These are phyloP conservation scores for Acanthamoeba royreba DNA, from an alignment of 208 protist genomes.

Conservation along the genomic window DNA sequence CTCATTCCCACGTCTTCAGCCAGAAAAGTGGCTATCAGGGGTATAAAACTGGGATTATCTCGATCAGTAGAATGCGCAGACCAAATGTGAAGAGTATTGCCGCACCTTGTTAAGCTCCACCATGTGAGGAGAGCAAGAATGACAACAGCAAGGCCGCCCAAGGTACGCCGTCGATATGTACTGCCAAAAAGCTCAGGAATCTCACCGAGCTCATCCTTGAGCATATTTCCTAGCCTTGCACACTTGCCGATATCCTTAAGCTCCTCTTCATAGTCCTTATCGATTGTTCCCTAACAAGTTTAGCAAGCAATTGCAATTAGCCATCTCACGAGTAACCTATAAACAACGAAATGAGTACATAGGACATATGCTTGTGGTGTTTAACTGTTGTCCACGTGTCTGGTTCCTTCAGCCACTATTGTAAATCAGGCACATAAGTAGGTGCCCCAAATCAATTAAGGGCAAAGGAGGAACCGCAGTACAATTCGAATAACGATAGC, in stretches of 20 bases:
- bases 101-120: slow-evolving; percentile 15
- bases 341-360: too few relatives aligned
- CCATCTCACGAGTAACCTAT: too few relatives aligned
- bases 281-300: background rate
- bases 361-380: background rate
- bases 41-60: background rate
- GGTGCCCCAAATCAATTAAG: background rate
- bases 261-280: background rate
- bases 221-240: background rate
- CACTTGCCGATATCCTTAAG: background rate
- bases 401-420: slow-evolving; percentile 43
- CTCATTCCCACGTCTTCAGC: slow-evolving; percentile 3
- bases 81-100: background rate
- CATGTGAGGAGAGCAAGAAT: slow-evolving; percentile 20
- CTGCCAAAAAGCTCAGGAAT: background rate
- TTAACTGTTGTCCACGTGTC: background rate
- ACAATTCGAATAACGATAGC: slow-evolving; percentile 26
- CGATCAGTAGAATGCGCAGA: background rate
- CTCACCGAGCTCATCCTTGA: background rate
- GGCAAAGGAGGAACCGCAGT: background rate
- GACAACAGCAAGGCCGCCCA: background rate
- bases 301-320: background rate
- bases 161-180: background rate
- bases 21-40: slow-evolving; percentile 22
- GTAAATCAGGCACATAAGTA: background rate